Evolutionary conservation across 805 yeast species (phyloP).

Genomic region (Yarrowia divulgata): DNA sequence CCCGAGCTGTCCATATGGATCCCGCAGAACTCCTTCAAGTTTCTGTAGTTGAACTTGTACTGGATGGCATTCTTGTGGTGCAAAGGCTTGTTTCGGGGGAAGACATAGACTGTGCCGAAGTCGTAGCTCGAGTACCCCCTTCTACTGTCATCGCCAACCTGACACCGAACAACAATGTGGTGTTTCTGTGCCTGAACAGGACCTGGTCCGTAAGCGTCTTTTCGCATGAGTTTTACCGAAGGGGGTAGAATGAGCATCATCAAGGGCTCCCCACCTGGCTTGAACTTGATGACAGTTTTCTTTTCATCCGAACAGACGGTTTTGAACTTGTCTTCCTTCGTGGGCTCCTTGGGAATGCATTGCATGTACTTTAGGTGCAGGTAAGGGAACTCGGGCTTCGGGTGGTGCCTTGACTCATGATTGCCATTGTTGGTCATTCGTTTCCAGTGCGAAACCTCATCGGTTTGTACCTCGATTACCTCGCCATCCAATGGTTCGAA

Average conservation of each 20-base stretch:
- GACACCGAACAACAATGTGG: neutral
- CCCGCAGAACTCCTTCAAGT: too few species aligned
- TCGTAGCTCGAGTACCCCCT: too few species aligned
- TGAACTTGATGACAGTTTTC: neutral
- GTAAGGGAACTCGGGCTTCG: neutral
- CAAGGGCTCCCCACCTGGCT: neutral
- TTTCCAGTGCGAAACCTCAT: neutral
- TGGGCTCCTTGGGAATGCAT: neutral
- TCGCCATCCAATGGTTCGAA: neutral
- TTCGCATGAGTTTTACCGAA: neutral
- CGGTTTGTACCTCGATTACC: neutral
- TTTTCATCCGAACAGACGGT: neutral
- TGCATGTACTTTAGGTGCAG: neutral
- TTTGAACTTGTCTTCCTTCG: neutral
- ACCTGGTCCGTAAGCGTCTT: neutral
- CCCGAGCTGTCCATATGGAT: too few species aligned
- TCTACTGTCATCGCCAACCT: too few species aligned
- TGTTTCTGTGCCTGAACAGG: neutral
- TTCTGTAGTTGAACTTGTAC: neutral
- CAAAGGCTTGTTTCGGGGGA: neutral
- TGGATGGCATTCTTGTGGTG: neutral
- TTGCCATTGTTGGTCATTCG: neutral
- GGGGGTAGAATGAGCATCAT: neutral
- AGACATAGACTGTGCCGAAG: neutral
- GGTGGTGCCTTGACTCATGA: neutral